Conservation (phyloP, 345 rosid genomes). For the Citrus sinensis region DNA sequence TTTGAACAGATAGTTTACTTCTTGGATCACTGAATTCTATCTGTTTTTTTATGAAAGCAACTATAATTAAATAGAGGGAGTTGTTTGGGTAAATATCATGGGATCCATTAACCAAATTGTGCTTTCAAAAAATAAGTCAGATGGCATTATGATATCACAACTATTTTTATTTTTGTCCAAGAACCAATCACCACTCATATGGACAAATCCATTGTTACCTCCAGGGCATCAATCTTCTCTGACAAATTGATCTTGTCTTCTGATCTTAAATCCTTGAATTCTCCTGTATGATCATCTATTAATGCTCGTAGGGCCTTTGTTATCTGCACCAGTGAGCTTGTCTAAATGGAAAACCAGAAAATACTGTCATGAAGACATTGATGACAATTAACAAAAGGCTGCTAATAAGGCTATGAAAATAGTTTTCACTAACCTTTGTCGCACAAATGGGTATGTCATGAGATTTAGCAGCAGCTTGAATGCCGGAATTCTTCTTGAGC, state of each 20-base stretch:
- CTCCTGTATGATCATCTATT: slow-evolving; percentile 48
- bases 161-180: background rate
- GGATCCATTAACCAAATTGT: background rate
- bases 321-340: slow-evolving; percentile 74
- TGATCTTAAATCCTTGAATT: slow-evolving; percentile 40
- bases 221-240: slow-evolving; percentile 77
- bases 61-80: background rate
- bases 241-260: slow-evolving; percentile 44
- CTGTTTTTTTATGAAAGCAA: background rate
- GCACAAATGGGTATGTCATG: slow-evolving; percentile 65
- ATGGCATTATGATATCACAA: background rate
- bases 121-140: background rate
- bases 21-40: background rate
- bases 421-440: slow-evolving; percentile 51
- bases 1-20: background rate
- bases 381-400: background rate
- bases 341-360: slow-evolving; percentile 43
- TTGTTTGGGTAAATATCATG: background rate
- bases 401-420: background rate
- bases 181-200: background rate
- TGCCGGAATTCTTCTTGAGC: slow-evolving; percentile 74
- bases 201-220: slow-evolving; percentile 38
- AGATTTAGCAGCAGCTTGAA: slow-evolving; percentile 70
- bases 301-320: slow-evolving; percentile 57
- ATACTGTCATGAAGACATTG: slow-evolving; percentile 3